phyloP scores from a whole-genome alignment of 1,139 yeast species.

The Diutina rugosa region DNA sequence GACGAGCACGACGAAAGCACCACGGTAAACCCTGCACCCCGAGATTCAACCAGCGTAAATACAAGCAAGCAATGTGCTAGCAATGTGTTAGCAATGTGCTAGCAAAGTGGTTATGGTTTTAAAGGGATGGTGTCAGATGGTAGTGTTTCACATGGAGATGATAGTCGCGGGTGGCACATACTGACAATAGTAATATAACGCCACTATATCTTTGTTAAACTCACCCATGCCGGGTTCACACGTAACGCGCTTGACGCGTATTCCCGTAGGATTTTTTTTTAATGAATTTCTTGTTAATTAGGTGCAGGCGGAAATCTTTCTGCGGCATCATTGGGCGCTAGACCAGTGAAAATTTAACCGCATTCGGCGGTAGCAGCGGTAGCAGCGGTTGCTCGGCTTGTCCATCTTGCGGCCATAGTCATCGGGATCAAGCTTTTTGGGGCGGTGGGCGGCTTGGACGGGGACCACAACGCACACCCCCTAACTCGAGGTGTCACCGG shows the following conservation, averaged over 20 bases:
- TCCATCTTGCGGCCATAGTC: neutral
- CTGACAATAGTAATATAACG: no score
- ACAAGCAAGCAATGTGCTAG: no score
- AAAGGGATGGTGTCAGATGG: neutral
- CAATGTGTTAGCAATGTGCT: no score
- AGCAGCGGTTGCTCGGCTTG: neutral
- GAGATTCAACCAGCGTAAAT: neutral
- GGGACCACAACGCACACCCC: neutral
- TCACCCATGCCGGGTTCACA: no score
- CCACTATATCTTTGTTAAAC: no score
- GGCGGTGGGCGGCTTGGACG: neutral
- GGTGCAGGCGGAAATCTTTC: neutral
- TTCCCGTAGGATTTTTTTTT: neutral
- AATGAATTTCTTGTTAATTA: no score
- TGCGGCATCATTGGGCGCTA: neutral
- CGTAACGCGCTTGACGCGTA: neutral
- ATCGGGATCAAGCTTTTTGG: neutral
- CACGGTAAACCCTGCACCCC: neutral
- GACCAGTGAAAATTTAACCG: neutral
- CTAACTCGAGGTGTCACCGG: neutral
- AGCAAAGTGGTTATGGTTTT: no score
- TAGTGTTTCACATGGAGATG: no score
- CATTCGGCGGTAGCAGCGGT: neutral
- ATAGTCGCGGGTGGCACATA: no score
- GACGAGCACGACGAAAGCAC: no score